These are phyloP conservation scores for Sutorius australiensis DNA, from an alignment of 768 basidiomycete genomes.

Conservation along the genomic window DNA sequence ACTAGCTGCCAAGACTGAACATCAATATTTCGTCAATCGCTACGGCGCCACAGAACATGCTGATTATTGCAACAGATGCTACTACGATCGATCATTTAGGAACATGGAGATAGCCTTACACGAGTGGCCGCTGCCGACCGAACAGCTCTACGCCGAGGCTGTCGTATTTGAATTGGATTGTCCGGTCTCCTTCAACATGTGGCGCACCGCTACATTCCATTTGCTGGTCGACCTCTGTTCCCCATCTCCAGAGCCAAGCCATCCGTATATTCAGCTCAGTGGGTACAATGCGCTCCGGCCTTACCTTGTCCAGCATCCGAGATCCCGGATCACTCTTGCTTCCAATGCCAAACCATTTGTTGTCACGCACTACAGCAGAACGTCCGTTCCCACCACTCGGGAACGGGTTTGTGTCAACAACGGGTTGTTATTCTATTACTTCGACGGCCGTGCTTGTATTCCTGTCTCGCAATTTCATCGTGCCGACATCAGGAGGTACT, in stretches of 20 bases:
- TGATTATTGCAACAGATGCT: constrained; percentile 29
- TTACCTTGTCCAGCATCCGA: too few relatives aligned
- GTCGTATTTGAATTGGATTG: too few relatives aligned
- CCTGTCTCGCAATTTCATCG: constrained; percentile 15
- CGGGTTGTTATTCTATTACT: constrained; percentile 32
- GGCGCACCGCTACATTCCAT: too few relatives aligned
- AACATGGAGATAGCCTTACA: too few relatives aligned
- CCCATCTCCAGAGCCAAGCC: too few relatives aligned
- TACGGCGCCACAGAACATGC: not conserved
- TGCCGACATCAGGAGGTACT: constrained; percentile 17
- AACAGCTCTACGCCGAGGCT: too few relatives aligned
- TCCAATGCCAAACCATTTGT: constrained; percentile 29
- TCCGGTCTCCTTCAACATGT: too few relatives aligned
- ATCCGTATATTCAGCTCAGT: too few relatives aligned
- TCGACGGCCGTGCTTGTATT: constrained; percentile 19
- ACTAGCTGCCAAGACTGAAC: constrained; percentile 4
- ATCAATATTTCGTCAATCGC: not conserved
- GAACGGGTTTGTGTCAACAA: constrained; percentile 31
- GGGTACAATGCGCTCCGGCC: too few relatives aligned
- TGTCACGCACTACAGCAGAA: constrained; percentile 14
- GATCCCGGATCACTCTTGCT: too few relatives aligned
- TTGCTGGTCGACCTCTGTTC: too few relatives aligned
- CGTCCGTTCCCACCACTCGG: constrained; percentile 10
- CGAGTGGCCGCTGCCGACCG: too few relatives aligned
- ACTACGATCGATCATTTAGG: constrained; percentile 14